Evolutionary conservation across 176 grass and related monocot species (phyloP).

Genomic region (Neostapfia colusana): DNA sequence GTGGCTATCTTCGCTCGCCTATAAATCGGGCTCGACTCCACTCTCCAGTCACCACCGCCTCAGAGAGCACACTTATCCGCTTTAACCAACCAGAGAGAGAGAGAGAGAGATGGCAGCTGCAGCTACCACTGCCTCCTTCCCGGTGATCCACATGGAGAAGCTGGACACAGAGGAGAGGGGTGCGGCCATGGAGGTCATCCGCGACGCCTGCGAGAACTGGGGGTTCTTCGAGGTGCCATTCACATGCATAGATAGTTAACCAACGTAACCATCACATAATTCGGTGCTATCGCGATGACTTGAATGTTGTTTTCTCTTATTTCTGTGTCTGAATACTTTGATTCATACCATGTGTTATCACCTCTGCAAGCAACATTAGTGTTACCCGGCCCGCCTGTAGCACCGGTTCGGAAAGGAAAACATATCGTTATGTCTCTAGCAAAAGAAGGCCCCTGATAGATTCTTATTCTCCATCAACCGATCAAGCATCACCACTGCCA

Average conservation of each 20-base stretch:
- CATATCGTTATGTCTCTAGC: not conserved
- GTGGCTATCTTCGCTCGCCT: not conserved
- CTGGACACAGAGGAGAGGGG: conserved; percentile 57
- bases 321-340: not conserved
- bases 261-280: not conserved
- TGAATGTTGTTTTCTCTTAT: not conserved
- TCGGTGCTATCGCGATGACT: not conserved
- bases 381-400: not conserved
- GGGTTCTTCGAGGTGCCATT: conserved; percentile 93
- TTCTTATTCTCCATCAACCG: conserved; percentile 19
- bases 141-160: conserved; percentile 81
- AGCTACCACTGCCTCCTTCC: conserved; percentile 44
- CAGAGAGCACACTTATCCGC: conserved; percentile 29
- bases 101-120: conserved; percentile 34
- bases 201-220: conserved; percentile 94
- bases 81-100: not conserved
- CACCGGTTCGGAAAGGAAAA: not conserved
- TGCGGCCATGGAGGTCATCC: conserved; percentile 59
- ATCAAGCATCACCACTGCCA: not conserved
- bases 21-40: conserved; percentile 47
- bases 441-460: not conserved
- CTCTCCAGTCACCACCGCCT: conserved; percentile 8
- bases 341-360: not conserved
- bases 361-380: too few species aligned
- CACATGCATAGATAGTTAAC: not conserved